phyloP scores from a whole-genome alignment of 768 basidiomycete species.

The Lentinula guzmanii region DNA sequence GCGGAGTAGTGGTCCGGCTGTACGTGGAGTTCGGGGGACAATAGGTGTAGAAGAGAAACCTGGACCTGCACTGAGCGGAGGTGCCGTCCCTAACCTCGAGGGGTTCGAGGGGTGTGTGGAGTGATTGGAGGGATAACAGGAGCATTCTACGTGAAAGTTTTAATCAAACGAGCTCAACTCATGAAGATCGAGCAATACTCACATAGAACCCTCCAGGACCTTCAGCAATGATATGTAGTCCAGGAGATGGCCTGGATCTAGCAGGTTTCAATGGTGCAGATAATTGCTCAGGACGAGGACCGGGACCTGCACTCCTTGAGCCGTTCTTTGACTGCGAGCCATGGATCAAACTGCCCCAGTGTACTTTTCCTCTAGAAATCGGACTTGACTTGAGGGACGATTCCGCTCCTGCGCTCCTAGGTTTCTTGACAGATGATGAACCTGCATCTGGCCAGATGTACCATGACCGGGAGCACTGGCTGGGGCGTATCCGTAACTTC shows the following conservation, averaged over 20 bases:
- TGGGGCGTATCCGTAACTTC: neutral
- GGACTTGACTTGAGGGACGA: neutral
- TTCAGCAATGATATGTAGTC: neutral
- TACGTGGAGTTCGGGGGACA: neutral
- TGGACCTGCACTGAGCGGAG: neutral
- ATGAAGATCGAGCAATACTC: neutral
- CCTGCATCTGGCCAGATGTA: neutral
- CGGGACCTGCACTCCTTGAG: neutral
- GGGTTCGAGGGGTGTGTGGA: neutral
- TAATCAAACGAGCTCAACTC: neutral
- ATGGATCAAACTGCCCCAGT: slow-evolving; percentile 1
- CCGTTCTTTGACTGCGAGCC: slow-evolving; percentile 2
- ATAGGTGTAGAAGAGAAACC: slow-evolving; percentile 1
- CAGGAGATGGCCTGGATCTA: neutral
- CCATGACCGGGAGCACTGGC: neutral
- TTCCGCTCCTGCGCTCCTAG: neutral
- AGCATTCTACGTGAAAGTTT: neutral
- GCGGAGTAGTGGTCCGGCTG: neutral
- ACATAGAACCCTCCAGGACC: neutral
- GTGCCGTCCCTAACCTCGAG: neutral
- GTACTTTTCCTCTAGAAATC: neutral
- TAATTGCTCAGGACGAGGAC: neutral
- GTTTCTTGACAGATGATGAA: neutral
- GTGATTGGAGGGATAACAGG: slow-evolving; percentile 1
- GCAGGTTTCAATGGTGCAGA: neutral